Evolutionary conservation across 257 asterid species (phyloP), one percentile per base, ranked within the genome.

Genomic region (Marsdenia floribunda): DNA sequence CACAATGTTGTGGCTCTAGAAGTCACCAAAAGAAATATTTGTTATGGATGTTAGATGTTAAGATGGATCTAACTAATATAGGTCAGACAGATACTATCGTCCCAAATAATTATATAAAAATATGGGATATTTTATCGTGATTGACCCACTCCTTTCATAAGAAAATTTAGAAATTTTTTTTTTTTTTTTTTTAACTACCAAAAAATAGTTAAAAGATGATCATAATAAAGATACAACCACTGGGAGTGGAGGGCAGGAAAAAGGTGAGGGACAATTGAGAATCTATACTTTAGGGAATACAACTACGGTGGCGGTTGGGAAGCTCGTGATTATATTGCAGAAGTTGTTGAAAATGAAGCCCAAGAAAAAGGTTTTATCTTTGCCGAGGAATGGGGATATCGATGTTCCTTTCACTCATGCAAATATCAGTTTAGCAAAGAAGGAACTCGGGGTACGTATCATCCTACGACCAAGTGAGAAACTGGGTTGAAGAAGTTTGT

Each of bases 341-440:
- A 91, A 84, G 87, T 63, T 89, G 86, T 80, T 91, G 86, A 89
- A 80, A 72, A 80, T 83, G 42, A 91, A 89, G 68, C 96, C 93
- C 0, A 91, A 76, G 86, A 91, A 82, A 82, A 83, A 79, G 85
- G 66, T 89, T 6, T 8, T 87, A 81, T 76, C 75, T 29, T 79
- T 91, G 93, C 97, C 97, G 0, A 83, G 87, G 68, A 91, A 91
- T 73, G 97, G 97, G 15, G n/a, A n/a, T n/a, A n/a, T n/a, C n/a
- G 96, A 91, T 13, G 97, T 91, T 16, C 65, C 85, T 60, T 91
- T 82, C 64, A 91, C 97, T 0, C 97, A 89, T 57, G 97, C 97
- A 3, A 88, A 91, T 37, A 85, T 91, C 47, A 91, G 82, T 68
- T 80, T 87, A 86, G 97, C 96, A 1, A 72, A 67, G 46, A 82